These are phyloP conservation scores for Colletotrichum horii DNA, from an alignment of 2,329 filamentous ascomycete genomes.

Conservation along the genomic window DNA sequence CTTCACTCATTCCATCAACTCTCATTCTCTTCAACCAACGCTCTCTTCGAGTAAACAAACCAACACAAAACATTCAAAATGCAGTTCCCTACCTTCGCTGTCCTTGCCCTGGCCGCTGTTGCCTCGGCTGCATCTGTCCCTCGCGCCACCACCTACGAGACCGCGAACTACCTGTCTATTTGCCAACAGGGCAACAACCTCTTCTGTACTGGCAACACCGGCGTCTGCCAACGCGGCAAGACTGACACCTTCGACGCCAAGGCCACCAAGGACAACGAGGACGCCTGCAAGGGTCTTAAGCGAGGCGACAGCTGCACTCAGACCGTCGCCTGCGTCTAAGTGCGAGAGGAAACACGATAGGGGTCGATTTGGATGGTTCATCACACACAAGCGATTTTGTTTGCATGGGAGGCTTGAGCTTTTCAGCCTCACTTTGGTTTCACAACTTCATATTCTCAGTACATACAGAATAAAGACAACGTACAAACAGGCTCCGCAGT, in stretches of 20 bases:
- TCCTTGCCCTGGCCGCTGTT: background rate
- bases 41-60: background rate
- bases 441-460: background rate
- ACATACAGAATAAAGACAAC: background rate
- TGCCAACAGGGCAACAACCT: background rate
- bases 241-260: background rate
- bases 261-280: constrained; percentile 2
- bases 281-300: background rate
- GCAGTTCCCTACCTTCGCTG: background rate
- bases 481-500: background rate
- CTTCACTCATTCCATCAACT: background rate
- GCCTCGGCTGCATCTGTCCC: background rate
- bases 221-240: background rate
- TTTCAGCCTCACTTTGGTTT: fast-evolving
- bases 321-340: constrained; percentile 1
- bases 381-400: background rate
- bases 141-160: background rate
- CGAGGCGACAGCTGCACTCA: background rate
- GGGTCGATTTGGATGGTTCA: background rate
- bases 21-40: background rate
- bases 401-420: background rate
- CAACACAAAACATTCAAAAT: background rate
- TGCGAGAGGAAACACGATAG: background rate
- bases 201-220: constrained; percentile 5
- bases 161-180: background rate